Conservation (phyloP, 441 rosid genomes). For the Aleurites moluccanus region DNA sequence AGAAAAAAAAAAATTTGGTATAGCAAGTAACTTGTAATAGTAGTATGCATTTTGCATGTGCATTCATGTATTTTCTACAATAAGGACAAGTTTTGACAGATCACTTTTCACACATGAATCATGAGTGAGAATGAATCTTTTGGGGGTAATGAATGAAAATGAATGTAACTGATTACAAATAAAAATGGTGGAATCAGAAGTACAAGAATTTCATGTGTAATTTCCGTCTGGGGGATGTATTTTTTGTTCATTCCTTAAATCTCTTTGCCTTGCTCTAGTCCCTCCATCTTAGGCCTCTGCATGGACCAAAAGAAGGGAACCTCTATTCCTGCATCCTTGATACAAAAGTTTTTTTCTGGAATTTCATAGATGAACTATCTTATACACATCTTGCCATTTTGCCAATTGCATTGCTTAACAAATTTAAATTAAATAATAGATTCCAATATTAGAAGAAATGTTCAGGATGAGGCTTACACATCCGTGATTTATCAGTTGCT, state of each 20-base stretch:
- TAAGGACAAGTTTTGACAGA: constrained; percentile 25
- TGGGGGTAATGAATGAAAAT: neutral
- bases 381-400: neutral
- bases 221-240: neutral
- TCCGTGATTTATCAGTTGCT: neutral
- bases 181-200: neutral
- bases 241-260: neutral
- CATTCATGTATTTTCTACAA: constrained; percentile 20
- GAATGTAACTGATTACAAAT: too few species aligned
- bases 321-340: too few species aligned
- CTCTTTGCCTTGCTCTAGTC: too few species aligned
- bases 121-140: neutral
- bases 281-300: too few species aligned
- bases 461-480: neutral
- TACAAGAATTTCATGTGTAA: neutral
- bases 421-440: neutral
- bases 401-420: neutral
- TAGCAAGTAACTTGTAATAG: neutral
- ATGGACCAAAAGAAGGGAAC: too few species aligned
- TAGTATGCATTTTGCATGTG: constrained; percentile 29
- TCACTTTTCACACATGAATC: neutral
- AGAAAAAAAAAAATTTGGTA: too few species aligned
- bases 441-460: neutral
- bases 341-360: too few species aligned
- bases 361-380: too few species aligned